phyloP scores from a whole-genome alignment of 1,284 basidiomycete genomes.

The Trichosporon sp. region DNA sequence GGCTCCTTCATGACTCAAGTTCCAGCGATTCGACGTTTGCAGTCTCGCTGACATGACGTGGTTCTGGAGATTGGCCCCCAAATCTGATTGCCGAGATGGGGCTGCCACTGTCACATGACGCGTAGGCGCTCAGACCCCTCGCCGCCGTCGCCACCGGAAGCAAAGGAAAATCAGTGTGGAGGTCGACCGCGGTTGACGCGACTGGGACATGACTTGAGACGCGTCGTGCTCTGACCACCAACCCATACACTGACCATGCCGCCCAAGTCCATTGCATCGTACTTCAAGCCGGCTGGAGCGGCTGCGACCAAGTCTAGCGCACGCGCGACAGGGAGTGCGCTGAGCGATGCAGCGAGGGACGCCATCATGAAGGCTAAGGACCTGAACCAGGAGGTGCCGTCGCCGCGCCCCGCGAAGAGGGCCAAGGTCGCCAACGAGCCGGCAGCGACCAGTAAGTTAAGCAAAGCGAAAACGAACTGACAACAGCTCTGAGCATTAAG shows the following conservation, averaged over 20 bases:
- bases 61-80: neutral
- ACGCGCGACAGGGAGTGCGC: neutral
- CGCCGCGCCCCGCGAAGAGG: conserved; percentile 7
- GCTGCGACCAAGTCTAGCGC: neutral
- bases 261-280: conserved; percentile 27
- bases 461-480: neutral
- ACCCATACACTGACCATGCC: conserved; percentile 23
- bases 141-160: conserved; percentile 7
- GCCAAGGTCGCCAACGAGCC: conserved; percentile 20
- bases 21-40: neutral
- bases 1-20: neutral
- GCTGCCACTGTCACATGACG: conserved; percentile 7
- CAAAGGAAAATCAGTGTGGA: conserved; percentile 14
- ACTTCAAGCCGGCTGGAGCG: conserved; percentile 30
- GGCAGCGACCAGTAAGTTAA: neutral
- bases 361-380: conserved; percentile 36
- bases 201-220: conserved; percentile 5
- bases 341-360: conserved; percentile 38
- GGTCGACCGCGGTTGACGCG: conserved; percentile 18
- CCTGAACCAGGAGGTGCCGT: conserved; percentile 10
- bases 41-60: neutral
- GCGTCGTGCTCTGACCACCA: neutral
- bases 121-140: neutral
- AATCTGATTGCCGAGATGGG: conserved; percentile 4
- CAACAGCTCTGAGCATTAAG: neutral